A percentile compares a stretch with the other conserved stretches of the same genome.
phyloP scores from a whole-genome alignment of 768 basidiomycete genomes.

The Leccinum variicolor region DNA sequence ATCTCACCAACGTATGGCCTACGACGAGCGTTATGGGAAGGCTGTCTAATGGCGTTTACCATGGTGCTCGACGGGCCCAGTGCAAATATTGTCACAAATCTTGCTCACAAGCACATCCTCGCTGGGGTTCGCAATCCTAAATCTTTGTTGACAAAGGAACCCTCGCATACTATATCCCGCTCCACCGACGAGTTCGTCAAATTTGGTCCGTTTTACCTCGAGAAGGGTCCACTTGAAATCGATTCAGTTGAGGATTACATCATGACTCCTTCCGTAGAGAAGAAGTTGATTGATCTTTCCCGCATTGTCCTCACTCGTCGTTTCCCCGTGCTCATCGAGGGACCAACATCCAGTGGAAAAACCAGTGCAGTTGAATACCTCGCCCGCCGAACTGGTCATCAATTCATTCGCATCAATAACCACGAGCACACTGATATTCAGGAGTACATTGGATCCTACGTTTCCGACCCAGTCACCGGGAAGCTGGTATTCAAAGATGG shows the following conservation, averaged over 20 bases:
- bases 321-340: conserved; percentile 96
- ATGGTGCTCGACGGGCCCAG: conserved; percentile 85
- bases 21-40: conserved; percentile 90
- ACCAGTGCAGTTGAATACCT: conserved; percentile 97
- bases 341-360: conserved; percentile 96
- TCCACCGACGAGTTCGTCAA: conserved; percentile 62
- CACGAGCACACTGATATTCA: conserved; percentile 99
- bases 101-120: conserved; percentile 79
- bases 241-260: conserved; percentile 80
- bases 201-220: conserved; percentile 89
- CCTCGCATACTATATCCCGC: conserved; percentile 46
- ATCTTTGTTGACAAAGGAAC: conserved; percentile 71
- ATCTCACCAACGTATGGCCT: conserved; percentile 74
- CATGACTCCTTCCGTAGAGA: conserved; percentile 92
- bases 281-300: conserved; percentile 92
- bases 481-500: conserved; percentile 95
- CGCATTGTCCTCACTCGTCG: conserved; percentile 83
- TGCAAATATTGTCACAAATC: conserved; percentile 55
- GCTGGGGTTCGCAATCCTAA: conserved; percentile 74
- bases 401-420: conserved; percentile 97
- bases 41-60: conserved; percentile 96
- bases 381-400: conserved; percentile 88
- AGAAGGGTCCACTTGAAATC: conserved; percentile 65
- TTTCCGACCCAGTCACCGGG: conserved; percentile 90
- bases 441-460: conserved; percentile 95